Percentiles rank a stretch among this genome's conserved stretches.
These are phyloP conservation scores for Beauveria varroae DNA, from an alignment of 2,329 filamentous ascomycete species.

Conservation along the genomic window DNA sequence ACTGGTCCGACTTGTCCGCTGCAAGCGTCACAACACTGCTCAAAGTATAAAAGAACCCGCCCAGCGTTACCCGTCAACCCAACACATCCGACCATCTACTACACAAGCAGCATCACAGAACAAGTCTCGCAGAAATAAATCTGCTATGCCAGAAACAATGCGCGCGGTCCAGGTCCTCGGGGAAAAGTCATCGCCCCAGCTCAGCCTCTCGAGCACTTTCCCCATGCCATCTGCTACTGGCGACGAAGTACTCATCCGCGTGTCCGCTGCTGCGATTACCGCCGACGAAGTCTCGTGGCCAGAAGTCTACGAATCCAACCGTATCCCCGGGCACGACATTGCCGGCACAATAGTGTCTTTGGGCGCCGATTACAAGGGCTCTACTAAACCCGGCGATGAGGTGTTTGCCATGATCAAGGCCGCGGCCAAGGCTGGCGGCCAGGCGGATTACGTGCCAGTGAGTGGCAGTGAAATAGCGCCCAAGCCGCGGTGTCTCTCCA, in stretches of 20 bases:
- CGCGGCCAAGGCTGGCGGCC: slow-evolving; percentile 17
- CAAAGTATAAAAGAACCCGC: background rate
- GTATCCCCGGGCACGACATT: slow-evolving; percentile 29
- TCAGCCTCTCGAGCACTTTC: slow-evolving; percentile 14
- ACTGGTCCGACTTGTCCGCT: background rate
- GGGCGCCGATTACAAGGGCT: slow-evolving; percentile 18
- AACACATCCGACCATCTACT: background rate
- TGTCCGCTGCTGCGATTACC: slow-evolving; percentile 27
- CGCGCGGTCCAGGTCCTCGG: slow-evolving; percentile 26
- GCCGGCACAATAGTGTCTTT: slow-evolving; percentile 24
- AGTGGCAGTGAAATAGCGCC: slow-evolving; percentile 13
- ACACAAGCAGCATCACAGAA: background rate
- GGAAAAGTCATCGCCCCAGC: slow-evolving; percentile 13
- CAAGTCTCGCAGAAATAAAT: background rate
- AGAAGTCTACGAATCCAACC: slow-evolving; percentile 22
- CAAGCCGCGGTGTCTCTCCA: slow-evolving; percentile 18
- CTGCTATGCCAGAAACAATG: slow-evolving; percentile 18
- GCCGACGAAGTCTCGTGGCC: slow-evolving; percentile 27
- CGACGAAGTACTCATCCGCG: slow-evolving; percentile 22
- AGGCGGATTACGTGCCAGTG: slow-evolving; percentile 23
- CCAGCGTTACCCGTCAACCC: background rate
- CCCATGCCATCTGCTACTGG: slow-evolving; percentile 11
- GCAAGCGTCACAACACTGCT: background rate
- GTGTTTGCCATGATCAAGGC: slow-evolving; percentile 23
- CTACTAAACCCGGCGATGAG: slow-evolving; percentile 14